Conservation (phyloP, 31 red algal genomes). For the Endocladia muricata region DNA sequence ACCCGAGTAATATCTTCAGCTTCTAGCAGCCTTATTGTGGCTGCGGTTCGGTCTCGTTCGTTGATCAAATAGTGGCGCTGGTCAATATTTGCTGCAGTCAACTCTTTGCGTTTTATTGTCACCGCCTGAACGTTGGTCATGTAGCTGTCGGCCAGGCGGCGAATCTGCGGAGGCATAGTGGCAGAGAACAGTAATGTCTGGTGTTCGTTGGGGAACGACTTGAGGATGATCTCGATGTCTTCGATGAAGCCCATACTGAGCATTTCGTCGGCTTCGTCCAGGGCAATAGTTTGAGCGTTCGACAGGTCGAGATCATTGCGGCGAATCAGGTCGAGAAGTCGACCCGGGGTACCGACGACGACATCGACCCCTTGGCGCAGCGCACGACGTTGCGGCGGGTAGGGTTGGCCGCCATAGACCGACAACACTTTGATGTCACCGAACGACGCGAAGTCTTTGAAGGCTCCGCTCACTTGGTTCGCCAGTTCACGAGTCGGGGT, state of each 20-base stretch:
- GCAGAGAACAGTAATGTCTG: constrained; percentile 98
- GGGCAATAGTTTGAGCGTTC: constrained; percentile 55
- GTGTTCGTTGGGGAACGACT: constrained; percentile 19
- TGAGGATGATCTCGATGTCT: constrained; percentile 74
- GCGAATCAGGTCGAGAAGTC: constrained; percentile 82
- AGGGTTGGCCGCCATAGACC: constrained; percentile 68
- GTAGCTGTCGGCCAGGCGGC: constrained; percentile 50
- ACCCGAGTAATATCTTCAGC: constrained; percentile 72
- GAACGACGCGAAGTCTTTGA: constrained; percentile 38
- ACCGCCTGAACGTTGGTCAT: constrained; percentile 64
- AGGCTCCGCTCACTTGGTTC: constrained; percentile 59
- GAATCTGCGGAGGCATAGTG: constrained; percentile 60
- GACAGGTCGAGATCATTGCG: no score
- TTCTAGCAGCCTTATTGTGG: constrained; percentile 77
- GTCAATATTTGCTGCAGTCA: constrained; percentile 38
- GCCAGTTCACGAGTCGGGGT: constrained; percentile 94
- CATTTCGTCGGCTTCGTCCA: constrained; percentile 97
- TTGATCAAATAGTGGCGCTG: constrained; percentile 61
- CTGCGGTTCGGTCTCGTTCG: constrained; percentile 49
- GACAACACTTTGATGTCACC: constrained; percentile 34
- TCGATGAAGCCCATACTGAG: constrained; percentile 90
- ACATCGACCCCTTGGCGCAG: constrained; percentile 62
- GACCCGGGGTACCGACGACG: constrained; percentile 90
- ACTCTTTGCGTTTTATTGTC: constrained; percentile 40
- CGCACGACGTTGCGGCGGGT: constrained; percentile 55